Base-by-base conservation (phyloP, 352 stramenopile species). In the Phytophthora capsici region DNA sequence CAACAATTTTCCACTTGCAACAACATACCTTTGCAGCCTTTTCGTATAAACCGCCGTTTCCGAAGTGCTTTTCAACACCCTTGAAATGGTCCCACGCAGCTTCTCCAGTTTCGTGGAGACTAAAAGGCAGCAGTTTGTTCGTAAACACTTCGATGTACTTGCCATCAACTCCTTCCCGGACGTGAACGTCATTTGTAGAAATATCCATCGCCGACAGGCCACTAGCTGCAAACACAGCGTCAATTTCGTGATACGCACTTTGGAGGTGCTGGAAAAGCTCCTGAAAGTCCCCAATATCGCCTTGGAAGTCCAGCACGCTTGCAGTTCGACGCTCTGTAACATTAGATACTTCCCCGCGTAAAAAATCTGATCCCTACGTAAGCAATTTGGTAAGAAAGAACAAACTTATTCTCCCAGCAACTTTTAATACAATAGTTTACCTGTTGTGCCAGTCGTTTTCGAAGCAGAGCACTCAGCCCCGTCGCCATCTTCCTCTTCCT, bases 201-300 rank as follows among this genome's bases (percentile, higher is more conserved):
- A 56, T 37, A 1, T 66, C 53, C 44, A 67, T 66, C 16, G 51
- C 37, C 5, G 53, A 43, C 12, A 77, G 40, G 17, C 64, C 55
- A 19, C 49, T 77, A 12, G 57, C 45, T 17, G 58, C 63, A 36
- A 79, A 78, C 2, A 82, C 70, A 2, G 66, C 44, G 17, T 82
- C 70, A 3, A 79, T 45, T 43, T 82, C 73, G 9, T 59, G 62
- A 26, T 69, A 66, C 3, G 63, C 68, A n/a, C 38, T 54, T 7
- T 79, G 62, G n/a, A 82, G 50, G 2, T 74, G 66, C 12, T 63
- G 57, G 16, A 79, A 74, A 38, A 82, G 58, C 6, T 65, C 67
- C 13, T 73, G 62, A 38, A 79, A 77, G 37, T 79, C 71, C 19
- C 45, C 51, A 23, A 73, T 67, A n/a, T 82, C 63, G 13, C 60